A percentile compares a stretch with the other conserved stretches of the same genome.
These are phyloP conservation scores for Combretum micranthum DNA, from an alignment of 345 rosid species.

Conservation along the genomic window DNA sequence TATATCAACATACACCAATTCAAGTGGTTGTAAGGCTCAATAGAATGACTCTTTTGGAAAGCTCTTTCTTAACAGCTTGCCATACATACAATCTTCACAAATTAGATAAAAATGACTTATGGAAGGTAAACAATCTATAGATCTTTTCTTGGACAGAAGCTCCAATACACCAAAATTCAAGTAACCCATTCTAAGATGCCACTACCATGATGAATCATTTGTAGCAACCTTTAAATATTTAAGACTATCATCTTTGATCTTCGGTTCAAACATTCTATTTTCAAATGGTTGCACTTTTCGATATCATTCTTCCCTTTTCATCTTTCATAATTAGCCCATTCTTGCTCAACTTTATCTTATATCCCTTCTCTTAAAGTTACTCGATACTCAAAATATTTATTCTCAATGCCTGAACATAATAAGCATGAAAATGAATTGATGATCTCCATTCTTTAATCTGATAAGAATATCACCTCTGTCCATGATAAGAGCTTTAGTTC, in stretches of 20 bases:
- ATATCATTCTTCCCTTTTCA: neutral
- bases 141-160: neutral
- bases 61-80: neutral
- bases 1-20: neutral
- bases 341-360: neutral
- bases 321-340: neutral
- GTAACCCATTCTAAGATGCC: neutral
- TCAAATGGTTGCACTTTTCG: neutral
- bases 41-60: neutral
- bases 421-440: slow-evolving; percentile 3
- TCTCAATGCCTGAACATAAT: neutral
- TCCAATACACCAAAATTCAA: slow-evolving; percentile 1
- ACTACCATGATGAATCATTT: neutral
- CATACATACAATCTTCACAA: neutral
- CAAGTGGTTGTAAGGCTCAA: neutral
- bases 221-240: neutral
- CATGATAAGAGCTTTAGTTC: neutral
- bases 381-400: neutral
- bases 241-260: neutral
- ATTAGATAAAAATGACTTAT: neutral
- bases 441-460: neutral
- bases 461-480: neutral
- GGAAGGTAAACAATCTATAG: no score
- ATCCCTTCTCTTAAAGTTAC: neutral
- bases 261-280: neutral